These are phyloP conservation scores for Paraurostyla sp. DNA, from an alignment of 73 alveolate genomes.

Conservation along the genomic window DNA sequence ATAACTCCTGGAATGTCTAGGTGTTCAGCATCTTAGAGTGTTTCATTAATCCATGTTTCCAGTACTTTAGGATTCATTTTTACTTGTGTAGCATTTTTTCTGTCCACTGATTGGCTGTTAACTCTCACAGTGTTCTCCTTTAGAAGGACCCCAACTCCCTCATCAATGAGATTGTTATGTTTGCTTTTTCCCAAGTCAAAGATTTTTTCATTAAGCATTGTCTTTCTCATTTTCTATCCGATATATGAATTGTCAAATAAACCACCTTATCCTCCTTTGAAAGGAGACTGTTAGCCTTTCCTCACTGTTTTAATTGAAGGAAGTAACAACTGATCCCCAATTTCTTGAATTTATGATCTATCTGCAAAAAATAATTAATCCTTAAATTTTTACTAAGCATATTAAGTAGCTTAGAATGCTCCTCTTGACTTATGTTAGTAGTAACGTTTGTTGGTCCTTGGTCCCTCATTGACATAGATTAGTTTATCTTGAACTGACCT, in stretches of 20 bases:
- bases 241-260: background rate
- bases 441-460: background rate
- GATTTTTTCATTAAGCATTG: background rate
- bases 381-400: background rate
- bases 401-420: background rate
- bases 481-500: background rate
- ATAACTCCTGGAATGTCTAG: conserved; percentile 76
- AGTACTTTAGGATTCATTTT: conserved; percentile 64
- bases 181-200: background rate
- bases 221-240: conserved; percentile 43
- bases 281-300: conserved; percentile 21
- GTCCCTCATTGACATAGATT: background rate
- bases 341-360: background rate
- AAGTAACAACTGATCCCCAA: background rate
- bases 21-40: conserved; percentile 72
- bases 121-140: background rate
- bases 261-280: background rate
- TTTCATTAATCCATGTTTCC: conserved; percentile 76
- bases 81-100: background rate
- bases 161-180: too few relatives aligned
- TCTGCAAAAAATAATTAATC: background rate
- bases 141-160: background rate
- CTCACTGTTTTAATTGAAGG: background rate
- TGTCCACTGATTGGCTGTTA: background rate
- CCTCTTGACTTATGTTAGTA: background rate